These are phyloP conservation scores for Phytophthora hibernalis DNA, from an alignment of 352 stramenopile genomes.

Conservation along the genomic window DNA sequence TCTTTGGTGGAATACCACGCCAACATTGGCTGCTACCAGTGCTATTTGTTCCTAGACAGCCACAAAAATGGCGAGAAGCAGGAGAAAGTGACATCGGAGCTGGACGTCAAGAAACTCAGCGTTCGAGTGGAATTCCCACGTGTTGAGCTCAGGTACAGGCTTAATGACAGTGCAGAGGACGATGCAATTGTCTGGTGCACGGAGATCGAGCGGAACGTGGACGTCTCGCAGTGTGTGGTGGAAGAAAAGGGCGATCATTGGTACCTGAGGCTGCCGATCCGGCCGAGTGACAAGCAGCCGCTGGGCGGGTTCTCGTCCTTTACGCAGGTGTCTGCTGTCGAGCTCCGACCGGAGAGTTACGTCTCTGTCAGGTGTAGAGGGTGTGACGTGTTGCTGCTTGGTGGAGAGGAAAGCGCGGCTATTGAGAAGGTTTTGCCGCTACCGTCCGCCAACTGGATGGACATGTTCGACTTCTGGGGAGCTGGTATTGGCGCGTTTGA, in stretches of 20 bases:
- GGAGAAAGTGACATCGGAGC: not conserved
- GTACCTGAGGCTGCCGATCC: constrained; percentile 69
- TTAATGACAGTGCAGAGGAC: not conserved
- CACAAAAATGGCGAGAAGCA: constrained; percentile 13
- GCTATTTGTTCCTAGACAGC: constrained; percentile 51
- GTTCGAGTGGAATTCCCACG: constrained; percentile 51
- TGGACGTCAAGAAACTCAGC: constrained; percentile 35
- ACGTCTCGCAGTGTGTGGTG: constrained; percentile 47
- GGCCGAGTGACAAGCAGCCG: constrained; percentile 52
- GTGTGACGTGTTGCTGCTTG: constrained; percentile 35
- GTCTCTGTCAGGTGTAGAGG: constrained; percentile 47
- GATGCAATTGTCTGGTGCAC: constrained; percentile 47
- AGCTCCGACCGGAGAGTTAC: constrained; percentile 60
- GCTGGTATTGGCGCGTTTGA: constrained; percentile 81
- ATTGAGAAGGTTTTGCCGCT: constrained; percentile 76
- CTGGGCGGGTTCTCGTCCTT: constrained; percentile 67
- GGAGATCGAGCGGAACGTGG: constrained; percentile 65
- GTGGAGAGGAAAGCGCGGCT: not conserved
- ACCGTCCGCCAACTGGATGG: constrained; percentile 85
- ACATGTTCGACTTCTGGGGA: constrained; percentile 91
- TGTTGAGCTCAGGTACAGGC: constrained; percentile 38
- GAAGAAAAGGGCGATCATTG: constrained; percentile 63
- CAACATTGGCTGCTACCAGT: constrained; percentile 87
- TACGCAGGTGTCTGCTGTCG: constrained; percentile 49
- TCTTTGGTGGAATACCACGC: constrained; percentile 78